Conservation (phyloP, 345 rosid genomes). For the Salix caprea region DNA sequence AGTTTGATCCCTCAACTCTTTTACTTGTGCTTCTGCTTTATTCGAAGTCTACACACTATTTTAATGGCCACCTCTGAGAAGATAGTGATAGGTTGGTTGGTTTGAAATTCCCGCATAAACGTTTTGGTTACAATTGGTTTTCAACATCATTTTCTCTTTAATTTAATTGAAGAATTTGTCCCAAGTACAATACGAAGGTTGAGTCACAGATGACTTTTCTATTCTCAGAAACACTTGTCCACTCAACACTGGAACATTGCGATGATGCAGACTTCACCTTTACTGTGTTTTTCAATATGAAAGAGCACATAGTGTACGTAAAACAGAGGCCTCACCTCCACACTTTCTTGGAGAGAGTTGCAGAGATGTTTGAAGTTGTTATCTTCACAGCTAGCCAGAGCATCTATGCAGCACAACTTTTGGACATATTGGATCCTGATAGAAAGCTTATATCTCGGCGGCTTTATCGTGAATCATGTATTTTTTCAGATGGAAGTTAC, state of each 20-base stretch:
- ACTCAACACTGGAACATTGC: slow-evolving; percentile 75
- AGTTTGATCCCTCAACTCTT: not conserved
- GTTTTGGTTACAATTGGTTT: not conserved
- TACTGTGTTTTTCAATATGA: slow-evolving; percentile 77
- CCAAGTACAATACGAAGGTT: not conserved
- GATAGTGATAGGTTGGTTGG: not conserved
- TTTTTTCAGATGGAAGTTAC: slow-evolving; percentile 78
- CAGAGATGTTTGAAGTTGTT: slow-evolving; percentile 75
- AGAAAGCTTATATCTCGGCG: slow-evolving; percentile 68
- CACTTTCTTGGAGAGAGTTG: slow-evolving; percentile 78
- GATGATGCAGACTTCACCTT: slow-evolving; percentile 79
- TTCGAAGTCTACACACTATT: not conserved
- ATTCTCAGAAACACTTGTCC: slow-evolving; percentile 85
- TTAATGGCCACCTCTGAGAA: not conserved
- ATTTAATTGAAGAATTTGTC: not conserved
- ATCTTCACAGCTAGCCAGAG: slow-evolving; percentile 96
- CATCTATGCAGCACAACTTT: slow-evolving; percentile 78
- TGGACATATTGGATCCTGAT: slow-evolving; percentile 76
- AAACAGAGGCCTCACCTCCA: slow-evolving; percentile 80
- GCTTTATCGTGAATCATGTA: slow-evolving; percentile 85
- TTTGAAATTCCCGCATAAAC: not conserved
- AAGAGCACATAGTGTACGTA: slow-evolving; percentile 81
- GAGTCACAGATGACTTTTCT: slow-evolving; percentile 6
- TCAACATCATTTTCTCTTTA: not conserved
- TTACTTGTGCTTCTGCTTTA: not conserved